Base-by-base conservation (phyloP, 306 rosid genomes). In the Betula pendula region DNA sequence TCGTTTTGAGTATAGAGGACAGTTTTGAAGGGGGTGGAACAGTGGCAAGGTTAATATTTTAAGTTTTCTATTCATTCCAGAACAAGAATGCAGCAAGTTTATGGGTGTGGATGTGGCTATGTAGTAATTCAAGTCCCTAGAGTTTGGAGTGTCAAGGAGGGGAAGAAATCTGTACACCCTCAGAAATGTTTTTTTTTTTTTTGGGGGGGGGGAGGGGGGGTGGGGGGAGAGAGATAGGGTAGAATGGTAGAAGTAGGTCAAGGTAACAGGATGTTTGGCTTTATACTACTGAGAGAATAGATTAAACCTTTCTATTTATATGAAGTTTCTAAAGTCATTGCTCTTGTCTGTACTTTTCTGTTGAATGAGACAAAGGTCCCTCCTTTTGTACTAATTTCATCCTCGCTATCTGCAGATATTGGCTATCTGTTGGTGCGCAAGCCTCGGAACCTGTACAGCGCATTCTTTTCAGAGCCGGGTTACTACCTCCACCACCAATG, bases 391-490 rank as follows among this genome's bases (percentile, higher is more conserved):
- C 44, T 68, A 45, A 45, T 55, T 22, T 20, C 25, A 59, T 47
- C 8, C 48, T 0, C 55, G 4, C 6, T 55, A 73, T 81, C 33
- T 72, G 73, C 73, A 94, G 98, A 89, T 95, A 95, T 82, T 94
- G 98, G 98, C 88, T 95, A 29, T 95, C 97, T 62, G 95, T 95
- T 72, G 96, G 97, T 48, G 98, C 98, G 82, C 97, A 95, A 81
- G 96, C 98, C 38, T 95, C 98, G 0, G 92, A 92, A 14, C 91
- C 98, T 0, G 88, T 92, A 59, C 92, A 92, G 82, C 91, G 92
- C 45, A 80, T 95, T 77, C 90, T 92, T 27, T 92, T 90, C 83
- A 80, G 97, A 67, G 86, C 97, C 16, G 97, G 98, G 53, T 0
- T 92, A 53, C 80, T 95, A 38, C 96, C 96, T 2, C 98, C 98